Evolutionary conservation across 2,329 filamentous ascomycete genomes (phyloP), one percentile per base, ranked within the genome.

Genomic region (Epichloe bromicola): DNA sequence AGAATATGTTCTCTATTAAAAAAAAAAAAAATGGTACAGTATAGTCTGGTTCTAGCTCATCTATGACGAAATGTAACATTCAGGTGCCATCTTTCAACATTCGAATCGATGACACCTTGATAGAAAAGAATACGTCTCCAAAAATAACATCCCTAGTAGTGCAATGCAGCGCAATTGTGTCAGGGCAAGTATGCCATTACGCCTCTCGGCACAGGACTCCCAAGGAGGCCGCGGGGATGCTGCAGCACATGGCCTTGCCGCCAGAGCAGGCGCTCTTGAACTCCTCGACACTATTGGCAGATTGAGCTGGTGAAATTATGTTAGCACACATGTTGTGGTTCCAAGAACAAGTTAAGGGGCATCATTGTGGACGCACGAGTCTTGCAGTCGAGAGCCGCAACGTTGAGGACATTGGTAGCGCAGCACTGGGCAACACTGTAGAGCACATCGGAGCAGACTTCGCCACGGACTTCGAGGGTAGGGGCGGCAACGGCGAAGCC

Each of bases 381-480:
- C 10, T 38, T 15, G 50, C 55, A 56, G 37, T 54, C 48, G 17
- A 56, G 23, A 5, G 6, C 17, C 30, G 45, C 46, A n/a, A 54
- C 5, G 6, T 42, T 41, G 8, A 54, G 40, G 4, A 55, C 48
- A 38, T 56, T 34, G n/a, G 39, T 2, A 0, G 26, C 6, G 41
- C 55, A 57, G 51, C 55, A 57, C n/a, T 43, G 52, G 3, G 55
- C 42, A 12, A 39, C 37, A 8, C 33, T 33, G 43, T 57, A 54
- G 30, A 57, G 33, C 1, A 41, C 8, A 1, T 1, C 4, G 19
- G 52, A 46, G 52, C 54, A 56, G 14, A 41, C 4, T 5, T 5
- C 4, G 38, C 45, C 30, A 23, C 51, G 51, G 5, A 43, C 43
- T 14, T 50, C 42, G 15, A 53, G 5, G 17, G 51, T 17, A 33